phyloP scores from a whole-genome alignment of 140 eudicot species.

The Erigeron philadelphicus region DNA sequence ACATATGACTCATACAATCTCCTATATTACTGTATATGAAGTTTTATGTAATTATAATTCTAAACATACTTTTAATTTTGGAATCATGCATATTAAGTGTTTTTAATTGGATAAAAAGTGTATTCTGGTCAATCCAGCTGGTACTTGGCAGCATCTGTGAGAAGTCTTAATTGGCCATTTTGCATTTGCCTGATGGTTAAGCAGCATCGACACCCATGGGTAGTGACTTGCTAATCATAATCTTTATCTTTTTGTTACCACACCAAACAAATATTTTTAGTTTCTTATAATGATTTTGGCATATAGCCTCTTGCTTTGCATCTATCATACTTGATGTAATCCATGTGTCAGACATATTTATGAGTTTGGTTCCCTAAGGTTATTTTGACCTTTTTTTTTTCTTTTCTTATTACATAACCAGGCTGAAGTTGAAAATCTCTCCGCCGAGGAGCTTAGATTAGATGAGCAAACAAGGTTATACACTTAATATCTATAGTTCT shows the following conservation, averaged over 20 bases:
- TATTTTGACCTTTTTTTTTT: neutral
- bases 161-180: neutral
- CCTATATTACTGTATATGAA: too few relatives aligned
- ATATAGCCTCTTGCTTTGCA: neutral
- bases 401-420: slow-evolving; percentile 26
- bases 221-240: neutral
- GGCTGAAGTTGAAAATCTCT: slow-evolving; percentile 71
- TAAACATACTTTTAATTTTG: too few relatives aligned
- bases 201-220: neutral
- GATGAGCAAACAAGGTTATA: slow-evolving; percentile 76
- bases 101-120: too few relatives aligned
- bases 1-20: too few relatives aligned
- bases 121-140: too few relatives aligned
- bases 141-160: neutral
- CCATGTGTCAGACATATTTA: too few relatives aligned
- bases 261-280: neutral
- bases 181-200: neutral
- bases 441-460: slow-evolving; percentile 64
- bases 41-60: too few relatives aligned
- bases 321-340: too few relatives aligned
- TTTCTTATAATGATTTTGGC: neutral
- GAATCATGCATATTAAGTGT: too few relatives aligned
- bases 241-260: slow-evolving; percentile 7
- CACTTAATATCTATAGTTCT: slow-evolving; percentile 4
- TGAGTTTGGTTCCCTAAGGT: neutral